Base-by-base conservation (phyloP, 2,329 filamentous ascomycete genomes). In the Zalaria obscura region DNA sequence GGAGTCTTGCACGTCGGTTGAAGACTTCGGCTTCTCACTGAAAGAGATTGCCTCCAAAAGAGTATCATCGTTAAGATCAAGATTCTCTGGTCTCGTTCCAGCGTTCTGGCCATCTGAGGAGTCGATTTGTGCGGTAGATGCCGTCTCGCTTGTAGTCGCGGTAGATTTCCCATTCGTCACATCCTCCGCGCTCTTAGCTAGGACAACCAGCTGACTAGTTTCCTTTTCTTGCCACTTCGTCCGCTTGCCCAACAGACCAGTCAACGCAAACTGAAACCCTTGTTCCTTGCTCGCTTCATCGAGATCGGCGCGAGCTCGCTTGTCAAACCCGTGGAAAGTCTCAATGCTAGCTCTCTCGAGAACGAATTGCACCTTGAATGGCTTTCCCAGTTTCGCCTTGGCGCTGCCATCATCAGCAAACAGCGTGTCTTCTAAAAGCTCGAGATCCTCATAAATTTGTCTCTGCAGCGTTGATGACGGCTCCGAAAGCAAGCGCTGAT, bases 21-120 rank as follows among this genome's bases (percentile, higher is more conserved):
- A 39, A 10, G 52, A 43, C 28, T 45, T 43, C 1, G 67, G 56
- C 4, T 69, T 65, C 41, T 78, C 73, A 0, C 76, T 73, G 54
- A 95, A 98, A 1, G 81, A 72, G 33, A 98, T 89, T 3, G 78
- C 75, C 57, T 98, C 91, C 2, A 96, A 69, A 0, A 98, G 70
- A 0, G 91, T 96, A 56, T 98, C 91, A 52, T 98, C 84, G 55
- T 96, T 93, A 3, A 96, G 66, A 31, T 82, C 73, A 9, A 96
- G 59, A 3, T 80, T 79, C 50, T 80, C 50, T 5, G 54, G 52
- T 27, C 44, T 47, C 4, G 47, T 41, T 5, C 45, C 41, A 29
- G 35, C 39, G 25, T 42, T 32, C 9, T 28, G 37, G 25, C 11
- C 33, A 5, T 40, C 26, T 25, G 29, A 9, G n/a, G 37, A 18